These are phyloP conservation scores for Neocucurbitaria cava DNA, from an alignment of 2,329 filamentous ascomycete species.

Conservation along the genomic window DNA sequence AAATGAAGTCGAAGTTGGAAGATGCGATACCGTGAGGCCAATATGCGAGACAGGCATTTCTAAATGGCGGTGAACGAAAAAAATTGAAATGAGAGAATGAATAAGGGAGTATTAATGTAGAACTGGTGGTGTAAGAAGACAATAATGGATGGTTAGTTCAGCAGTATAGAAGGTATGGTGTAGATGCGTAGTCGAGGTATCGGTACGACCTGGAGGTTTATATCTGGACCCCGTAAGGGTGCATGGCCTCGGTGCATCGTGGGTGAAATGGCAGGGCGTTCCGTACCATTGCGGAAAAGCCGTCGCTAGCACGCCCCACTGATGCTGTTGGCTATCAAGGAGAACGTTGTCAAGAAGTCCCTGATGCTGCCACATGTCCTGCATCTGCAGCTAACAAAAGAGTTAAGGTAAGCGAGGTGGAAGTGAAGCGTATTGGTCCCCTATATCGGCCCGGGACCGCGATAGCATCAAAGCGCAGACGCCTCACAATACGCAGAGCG, in stretches of 20 bases:
- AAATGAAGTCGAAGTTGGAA: slow-evolving; percentile 82
- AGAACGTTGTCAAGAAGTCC: slow-evolving; percentile 42
- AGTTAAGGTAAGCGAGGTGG: slow-evolving; percentile 35
- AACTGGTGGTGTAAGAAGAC: slow-evolving; percentile 17
- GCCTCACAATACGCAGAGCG: slow-evolving; percentile 37
- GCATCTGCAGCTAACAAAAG: slow-evolving; percentile 46
- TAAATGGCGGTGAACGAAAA: slow-evolving; percentile 20
- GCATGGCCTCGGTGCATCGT: slow-evolving; percentile 34
- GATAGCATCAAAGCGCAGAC: slow-evolving; percentile 29
- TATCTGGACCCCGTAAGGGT: slow-evolving; percentile 34
- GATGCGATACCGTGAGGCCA: slow-evolving; percentile 74
- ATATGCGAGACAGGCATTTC: slow-evolving; percentile 69
- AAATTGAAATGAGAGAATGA: background rate
- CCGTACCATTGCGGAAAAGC: slow-evolving; percentile 42
- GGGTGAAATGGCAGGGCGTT: slow-evolving; percentile 35
- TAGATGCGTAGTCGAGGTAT: slow-evolving; percentile 16
- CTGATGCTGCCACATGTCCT: slow-evolving; percentile 51
- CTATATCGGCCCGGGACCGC: slow-evolving; percentile 37
- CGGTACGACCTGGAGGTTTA: slow-evolving; percentile 40
- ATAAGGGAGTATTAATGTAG: slow-evolving; percentile 23
- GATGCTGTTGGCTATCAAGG: slow-evolving; percentile 44
- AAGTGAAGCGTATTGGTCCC: slow-evolving; percentile 39
- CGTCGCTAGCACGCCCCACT: slow-evolving; percentile 42
- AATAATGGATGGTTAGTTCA: slow-evolving; percentile 14
- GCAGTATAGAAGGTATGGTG: slow-evolving; percentile 17